Conservation (phyloP, 345 rosid species). For the Abelmoschus esculentus region DNA sequence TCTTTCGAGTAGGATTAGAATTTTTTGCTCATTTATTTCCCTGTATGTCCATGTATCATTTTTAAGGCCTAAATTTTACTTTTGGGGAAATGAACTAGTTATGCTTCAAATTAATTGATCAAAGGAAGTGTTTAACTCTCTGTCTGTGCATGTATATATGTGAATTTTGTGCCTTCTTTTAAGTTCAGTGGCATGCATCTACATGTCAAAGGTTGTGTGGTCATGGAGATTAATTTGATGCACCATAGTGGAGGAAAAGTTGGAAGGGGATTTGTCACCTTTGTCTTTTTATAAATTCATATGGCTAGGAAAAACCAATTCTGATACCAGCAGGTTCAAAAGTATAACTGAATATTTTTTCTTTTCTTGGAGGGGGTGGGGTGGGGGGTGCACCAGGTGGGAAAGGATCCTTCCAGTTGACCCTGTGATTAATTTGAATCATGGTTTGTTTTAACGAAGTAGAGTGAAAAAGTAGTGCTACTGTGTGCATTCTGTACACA, state of each 20-base stretch:
- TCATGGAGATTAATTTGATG: too few relatives aligned
- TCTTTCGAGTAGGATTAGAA: neutral
- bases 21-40: neutral
- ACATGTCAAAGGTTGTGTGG: neutral
- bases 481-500: neutral
- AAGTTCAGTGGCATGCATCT: neutral
- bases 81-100: neutral
- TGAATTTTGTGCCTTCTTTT: neutral
- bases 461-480: neutral
- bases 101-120: neutral
- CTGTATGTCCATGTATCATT: neutral
- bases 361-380: too few relatives aligned
- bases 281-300: too few relatives aligned
- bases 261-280: too few relatives aligned
- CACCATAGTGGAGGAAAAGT: too few relatives aligned
- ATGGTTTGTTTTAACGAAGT: neutral
- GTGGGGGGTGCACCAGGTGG: too few relatives aligned
- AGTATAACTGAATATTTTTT: too few relatives aligned
- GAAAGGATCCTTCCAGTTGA: neutral
- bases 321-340: too few relatives aligned
- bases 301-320: too few relatives aligned
- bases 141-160: neutral
- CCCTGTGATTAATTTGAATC: neutral
- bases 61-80: neutral
- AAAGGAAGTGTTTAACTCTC: neutral